Conservation (phyloP, 1,284 basidiomycete genomes). For the Pisolithus thermaeus region DNA sequence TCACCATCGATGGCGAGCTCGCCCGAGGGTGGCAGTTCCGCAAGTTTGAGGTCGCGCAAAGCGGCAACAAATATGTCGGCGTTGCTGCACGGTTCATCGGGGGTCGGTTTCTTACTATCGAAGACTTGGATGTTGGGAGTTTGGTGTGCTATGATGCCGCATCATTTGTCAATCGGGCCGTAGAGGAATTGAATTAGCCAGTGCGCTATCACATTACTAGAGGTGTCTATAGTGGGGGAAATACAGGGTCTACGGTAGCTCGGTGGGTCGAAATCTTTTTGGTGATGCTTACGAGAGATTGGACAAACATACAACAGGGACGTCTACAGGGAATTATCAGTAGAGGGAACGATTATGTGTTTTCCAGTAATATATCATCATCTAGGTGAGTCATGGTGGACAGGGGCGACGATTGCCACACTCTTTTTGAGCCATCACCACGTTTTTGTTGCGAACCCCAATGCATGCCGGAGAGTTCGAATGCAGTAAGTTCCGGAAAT, state of each 20-base stretch:
- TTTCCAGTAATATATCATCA: conserved; percentile 28
- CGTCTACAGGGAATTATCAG: conserved; percentile 27
- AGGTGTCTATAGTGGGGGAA: conserved; percentile 6
- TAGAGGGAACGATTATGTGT: conserved; percentile 34
- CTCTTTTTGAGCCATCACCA: conserved; percentile 31
- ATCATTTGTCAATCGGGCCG: conserved; percentile 41
- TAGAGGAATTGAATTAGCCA: conserved; percentile 33
- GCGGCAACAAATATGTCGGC: conserved; percentile 51
- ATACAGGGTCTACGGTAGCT: conserved; percentile 14
- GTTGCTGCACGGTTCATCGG: conserved; percentile 55
- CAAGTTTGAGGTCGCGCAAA: conserved; percentile 47
- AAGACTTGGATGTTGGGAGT: conserved; percentile 33
- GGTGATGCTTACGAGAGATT: neutral
- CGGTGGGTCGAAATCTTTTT: neutral
- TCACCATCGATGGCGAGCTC: conserved; percentile 53
- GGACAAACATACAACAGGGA: conserved; percentile 2
- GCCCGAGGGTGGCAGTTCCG: conserved; percentile 62
- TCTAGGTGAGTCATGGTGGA: conserved; percentile 24
- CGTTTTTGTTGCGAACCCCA: conserved; percentile 47
- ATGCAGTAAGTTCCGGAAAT: conserved; percentile 50
- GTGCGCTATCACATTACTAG: conserved; percentile 7
- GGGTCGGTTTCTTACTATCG: conserved; percentile 23
- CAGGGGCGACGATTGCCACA: conserved; percentile 51
- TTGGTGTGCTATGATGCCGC: conserved; percentile 39
- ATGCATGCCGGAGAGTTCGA: conserved; percentile 69